phyloP scores from a whole-genome alignment of 805 yeast species.

The Kazachstania martiniae region DNA sequence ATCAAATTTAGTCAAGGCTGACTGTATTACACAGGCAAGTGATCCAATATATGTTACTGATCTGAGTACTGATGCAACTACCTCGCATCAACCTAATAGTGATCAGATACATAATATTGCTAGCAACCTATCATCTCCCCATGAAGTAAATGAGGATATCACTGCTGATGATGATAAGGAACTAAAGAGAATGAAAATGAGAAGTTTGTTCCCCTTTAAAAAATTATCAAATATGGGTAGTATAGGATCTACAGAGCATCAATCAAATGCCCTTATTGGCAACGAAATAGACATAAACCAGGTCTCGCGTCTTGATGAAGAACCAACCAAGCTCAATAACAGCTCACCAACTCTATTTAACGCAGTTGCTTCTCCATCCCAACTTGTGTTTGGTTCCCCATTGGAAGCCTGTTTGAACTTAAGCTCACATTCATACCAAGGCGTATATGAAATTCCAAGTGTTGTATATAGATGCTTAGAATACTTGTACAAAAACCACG shows the following conservation, averaged over 20 bases:
- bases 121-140: constrained; percentile 7
- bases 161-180: constrained; percentile 28
- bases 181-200: constrained; percentile 38
- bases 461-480: constrained; percentile 67
- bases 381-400: constrained; percentile 54
- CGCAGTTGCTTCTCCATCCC: not conserved
- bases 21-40: too few species aligned
- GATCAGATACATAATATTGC: not conserved
- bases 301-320: too few species aligned
- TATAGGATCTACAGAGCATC: constrained; percentile 4
- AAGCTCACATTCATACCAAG: constrained; percentile 35
- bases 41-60: constrained; percentile 16
- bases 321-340: not conserved
- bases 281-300: not conserved
- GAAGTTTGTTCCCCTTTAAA: constrained; percentile 51
- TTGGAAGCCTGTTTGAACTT: constrained; percentile 40
- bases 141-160: constrained; percentile 3
- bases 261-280: not conserved
- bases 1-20: too few species aligned
- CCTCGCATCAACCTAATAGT: not conserved
- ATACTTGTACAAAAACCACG: constrained; percentile 52
- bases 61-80: constrained; percentile 4
- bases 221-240: constrained; percentile 15
- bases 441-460: constrained; percentile 45
- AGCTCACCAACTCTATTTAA: not conserved